These are phyloP conservation scores for Hypsizygus marmoreus DNA, from an alignment of 768 basidiomycete species.

Conservation along the genomic window DNA sequence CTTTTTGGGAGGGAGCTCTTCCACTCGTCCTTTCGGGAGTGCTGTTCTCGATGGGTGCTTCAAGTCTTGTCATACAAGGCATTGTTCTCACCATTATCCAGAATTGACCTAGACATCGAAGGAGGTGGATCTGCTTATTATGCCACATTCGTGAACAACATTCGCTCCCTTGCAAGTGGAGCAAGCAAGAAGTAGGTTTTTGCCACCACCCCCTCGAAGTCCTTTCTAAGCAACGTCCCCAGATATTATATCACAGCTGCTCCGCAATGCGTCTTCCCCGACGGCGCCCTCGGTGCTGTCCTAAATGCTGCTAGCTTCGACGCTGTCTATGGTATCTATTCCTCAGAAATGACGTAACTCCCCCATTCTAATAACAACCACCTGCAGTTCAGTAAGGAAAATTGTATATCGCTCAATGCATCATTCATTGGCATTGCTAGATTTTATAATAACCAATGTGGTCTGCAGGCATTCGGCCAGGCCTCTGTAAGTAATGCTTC, in stretches of 20 bases:
- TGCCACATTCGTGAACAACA: slow-evolving; percentile 54
- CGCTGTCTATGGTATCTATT: slow-evolving; percentile 56
- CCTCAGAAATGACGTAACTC: not conserved
- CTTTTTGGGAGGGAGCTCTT: slow-evolving; percentile 59
- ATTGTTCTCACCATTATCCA: slow-evolving; percentile 18
- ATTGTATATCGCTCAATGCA: not conserved
- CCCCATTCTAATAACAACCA: not conserved
- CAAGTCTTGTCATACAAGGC: not conserved
- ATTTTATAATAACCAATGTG: slow-evolving; percentile 60
- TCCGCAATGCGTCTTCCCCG: slow-evolving; percentile 71
- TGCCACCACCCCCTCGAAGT: not conserved
- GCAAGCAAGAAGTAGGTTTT: slow-evolving; percentile 55
- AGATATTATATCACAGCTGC: slow-evolving; percentile 71
- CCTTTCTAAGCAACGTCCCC: not conserved
- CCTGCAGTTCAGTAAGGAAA: slow-evolving; percentile 35
- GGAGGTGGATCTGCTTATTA: slow-evolving; percentile 56
- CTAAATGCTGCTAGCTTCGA: slow-evolving; percentile 67
- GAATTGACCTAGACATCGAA: slow-evolving; percentile 76
- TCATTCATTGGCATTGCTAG: slow-evolving; percentile 26
- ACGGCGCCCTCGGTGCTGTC: slow-evolving; percentile 58
- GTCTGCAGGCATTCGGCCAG: slow-evolving; percentile 46
- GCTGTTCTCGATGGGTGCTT: slow-evolving; percentile 73
- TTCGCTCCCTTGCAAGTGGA: slow-evolving; percentile 51
- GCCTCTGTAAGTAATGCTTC: slow-evolving; percentile 44
- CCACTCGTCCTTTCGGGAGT: slow-evolving; percentile 68